phyloP scores from a whole-genome alignment of 495 filamentous ascomycete species.

The Neurospora sp. region DNA sequence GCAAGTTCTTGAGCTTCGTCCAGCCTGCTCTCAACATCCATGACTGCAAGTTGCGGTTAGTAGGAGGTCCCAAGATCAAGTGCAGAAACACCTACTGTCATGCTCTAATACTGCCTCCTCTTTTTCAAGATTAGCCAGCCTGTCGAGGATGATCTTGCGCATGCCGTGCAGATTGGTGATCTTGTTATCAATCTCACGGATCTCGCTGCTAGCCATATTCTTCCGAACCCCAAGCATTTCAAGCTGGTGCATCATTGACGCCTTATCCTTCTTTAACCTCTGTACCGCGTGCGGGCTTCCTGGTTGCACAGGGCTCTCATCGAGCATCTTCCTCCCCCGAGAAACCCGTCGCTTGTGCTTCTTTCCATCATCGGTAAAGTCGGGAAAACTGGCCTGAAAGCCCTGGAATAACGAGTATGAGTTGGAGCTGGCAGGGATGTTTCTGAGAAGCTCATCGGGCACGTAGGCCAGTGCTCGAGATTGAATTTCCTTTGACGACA shows the following conservation, averaged over 20 bases:
- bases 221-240: slow-evolving; percentile 91
- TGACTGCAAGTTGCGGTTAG: slow-evolving; percentile 42
- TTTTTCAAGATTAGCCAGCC: slow-evolving; percentile 81
- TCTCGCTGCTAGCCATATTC: slow-evolving; percentile 95
- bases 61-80: background rate
- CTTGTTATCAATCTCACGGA: slow-evolving; percentile 93
- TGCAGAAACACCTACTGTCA: slow-evolving; percentile 49
- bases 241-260: slow-evolving; percentile 64
- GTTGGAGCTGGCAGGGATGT: slow-evolving; percentile 78
- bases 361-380: slow-evolving; percentile 55
- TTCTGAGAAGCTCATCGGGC: slow-evolving; percentile 77
- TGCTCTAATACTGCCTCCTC: slow-evolving; percentile 87
- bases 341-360: slow-evolving; percentile 60
- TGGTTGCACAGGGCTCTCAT: slow-evolving; percentile 42
- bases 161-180: slow-evolving; percentile 88
- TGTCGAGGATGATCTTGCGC: slow-evolving; percentile 85
- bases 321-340: slow-evolving; percentile 64
- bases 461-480: slow-evolving; percentile 83
- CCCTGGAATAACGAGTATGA: slow-evolving; percentile 92
- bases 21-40: slow-evolving; percentile 74
- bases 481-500: slow-evolving; percentile 88
- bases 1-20: slow-evolving; percentile 74
- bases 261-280: slow-evolving; percentile 68
- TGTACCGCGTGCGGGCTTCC: slow-evolving; percentile 50
- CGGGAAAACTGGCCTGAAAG: slow-evolving; percentile 83